Conservation (phyloP, 768 basidiomycete species). For the Boletus fagicola region DNA sequence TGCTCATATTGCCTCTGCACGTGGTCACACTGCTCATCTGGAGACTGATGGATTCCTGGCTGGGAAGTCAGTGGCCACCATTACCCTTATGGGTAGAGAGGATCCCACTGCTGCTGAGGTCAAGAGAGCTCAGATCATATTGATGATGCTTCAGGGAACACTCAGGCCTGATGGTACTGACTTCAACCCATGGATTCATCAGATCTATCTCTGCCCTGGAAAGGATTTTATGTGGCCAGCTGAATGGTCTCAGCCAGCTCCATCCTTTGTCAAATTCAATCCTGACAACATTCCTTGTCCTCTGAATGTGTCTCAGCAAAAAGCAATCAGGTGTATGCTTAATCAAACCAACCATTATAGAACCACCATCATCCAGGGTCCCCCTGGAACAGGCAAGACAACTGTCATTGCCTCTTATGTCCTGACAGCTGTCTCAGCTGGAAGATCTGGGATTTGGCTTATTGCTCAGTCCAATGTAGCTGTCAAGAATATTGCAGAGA, state of each 20-base stretch:
- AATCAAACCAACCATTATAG: constrained; percentile 32
- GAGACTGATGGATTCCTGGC: constrained; percentile 23
- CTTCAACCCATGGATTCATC: constrained; percentile 38
- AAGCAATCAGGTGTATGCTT: constrained; percentile 40
- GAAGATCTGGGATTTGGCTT: constrained; percentile 64
- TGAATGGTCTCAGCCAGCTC: constrained; percentile 25
- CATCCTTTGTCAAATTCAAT: constrained; percentile 19
- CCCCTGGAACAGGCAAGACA: constrained; percentile 73
- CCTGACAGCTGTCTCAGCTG: constrained; percentile 40
- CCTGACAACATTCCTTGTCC: constrained; percentile 22
- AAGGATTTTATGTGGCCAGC: constrained; percentile 39
- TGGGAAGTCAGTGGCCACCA: constrained; percentile 32
- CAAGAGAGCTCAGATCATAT: constrained; percentile 33
- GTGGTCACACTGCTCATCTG: constrained; percentile 22
- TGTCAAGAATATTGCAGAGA: constrained; percentile 87
- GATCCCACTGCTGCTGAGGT: constrained; percentile 59
- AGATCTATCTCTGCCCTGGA: constrained; percentile 33
- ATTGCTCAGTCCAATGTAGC: constrained; percentile 85
- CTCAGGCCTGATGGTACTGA: constrained; percentile 24
- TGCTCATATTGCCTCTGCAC: constrained; percentile 18
- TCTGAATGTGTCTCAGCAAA: constrained; percentile 40
- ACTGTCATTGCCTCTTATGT: constrained; percentile 69
- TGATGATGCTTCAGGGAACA: constrained; percentile 37
- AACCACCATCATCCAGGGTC: constrained; percentile 44
- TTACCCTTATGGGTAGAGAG: constrained; percentile 54